Base-by-base conservation (phyloP, 1,284 basidiomycete genomes). In the Ceratobasidium sp. region DNA sequence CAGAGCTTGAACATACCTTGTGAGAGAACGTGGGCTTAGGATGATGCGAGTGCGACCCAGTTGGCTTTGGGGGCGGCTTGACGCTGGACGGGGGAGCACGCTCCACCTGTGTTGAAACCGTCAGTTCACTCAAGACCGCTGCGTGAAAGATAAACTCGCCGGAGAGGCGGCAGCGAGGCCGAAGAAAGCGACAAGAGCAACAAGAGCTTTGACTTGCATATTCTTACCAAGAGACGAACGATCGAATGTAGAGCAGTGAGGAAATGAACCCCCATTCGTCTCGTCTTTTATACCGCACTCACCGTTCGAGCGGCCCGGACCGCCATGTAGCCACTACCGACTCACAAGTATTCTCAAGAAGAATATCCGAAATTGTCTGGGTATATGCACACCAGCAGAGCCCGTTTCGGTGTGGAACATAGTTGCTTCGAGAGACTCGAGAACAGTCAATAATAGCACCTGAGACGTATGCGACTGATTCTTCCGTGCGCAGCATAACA, bases 401-500 rank as follows among this genome's bases (percentile, higher is more conserved):
- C 30, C 29, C 30, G 21, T 44, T 21, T 19, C 9, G 41, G 11
- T 19, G 25, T 50, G 33, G 36, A 9, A 46, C 42, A 16, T 14
- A 21, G 42, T 29, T 6, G 30, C 21, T n/a, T 25, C 56, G n/a
- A 42, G 19, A 57, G 11, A 25, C n/a, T 39, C 8, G 23, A 27
- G 9, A 9, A n/a, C 9, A 4, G 52, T 46, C 16, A 56, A 27
- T 25, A 25, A 54, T 44, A 29, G 21, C 62, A 41, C 42, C 30
- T 66, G 19, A 42, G n/a, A 16, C 2, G 14, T 42, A 9, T 1
- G 6, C 19, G 19, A 21, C n/a, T 36, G 23, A 29, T 66, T 66
- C 62, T 66, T 33, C 62, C 62, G 62, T 27, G 50, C 62, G 62
- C 62, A 64, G 60, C 59, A 64, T 14, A 25, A 1, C 49, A 54